Evolutionary conservation across 495 filamentous ascomycete genomes (phyloP), one percentile per base, ranked within the genome.

Genomic region (Podospora conica): DNA sequence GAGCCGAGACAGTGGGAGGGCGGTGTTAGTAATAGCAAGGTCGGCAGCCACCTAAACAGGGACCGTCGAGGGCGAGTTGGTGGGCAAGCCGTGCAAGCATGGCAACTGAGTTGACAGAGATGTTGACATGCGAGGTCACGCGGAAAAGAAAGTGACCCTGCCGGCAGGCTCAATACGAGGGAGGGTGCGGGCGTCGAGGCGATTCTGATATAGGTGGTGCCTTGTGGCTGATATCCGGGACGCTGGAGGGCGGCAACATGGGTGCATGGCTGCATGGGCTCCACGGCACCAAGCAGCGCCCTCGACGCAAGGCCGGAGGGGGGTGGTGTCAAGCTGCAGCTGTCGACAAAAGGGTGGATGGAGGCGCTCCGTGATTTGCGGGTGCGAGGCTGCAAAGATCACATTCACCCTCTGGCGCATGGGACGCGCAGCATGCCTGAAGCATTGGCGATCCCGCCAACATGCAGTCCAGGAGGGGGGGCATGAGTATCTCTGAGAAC

Each of bases 271-370:
- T 29, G 28, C 66, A 62, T 61, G 29, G 63, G 65, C 48, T 29
- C 48, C 56, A 61, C 24, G 55, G 57, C 40, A 60, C 40, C 40
- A 11, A 48, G 40, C 15, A 63, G 12, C 29, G n/a, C 55, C 54
- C 25, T 68, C 58, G 66, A 57, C 58, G 66, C 56, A 53, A 29
- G 20, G 24, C 15, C 40, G 54, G 1, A 56, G 60, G 48, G 59
- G 63, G 67, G 67, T 68, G 67, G 61, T 25, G 58, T 68, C 63
- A 24, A 58, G 58, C 58, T 68, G 63, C 67, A 68, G 53, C 1
- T 53, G 25, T 53, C 22, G 25, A 9, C 58, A 48, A 48, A 63
- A 65, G 61, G 67, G 67, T 65, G 67, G 53, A 62, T 11, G 57
- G 55, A 65, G 10, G 27, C 53, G 58, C 33, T 25, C 54, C 58